Evolutionary conservation across 192 early-diverging fungal species (phyloP).

Genomic region (Backusella morwellensis): DNA sequence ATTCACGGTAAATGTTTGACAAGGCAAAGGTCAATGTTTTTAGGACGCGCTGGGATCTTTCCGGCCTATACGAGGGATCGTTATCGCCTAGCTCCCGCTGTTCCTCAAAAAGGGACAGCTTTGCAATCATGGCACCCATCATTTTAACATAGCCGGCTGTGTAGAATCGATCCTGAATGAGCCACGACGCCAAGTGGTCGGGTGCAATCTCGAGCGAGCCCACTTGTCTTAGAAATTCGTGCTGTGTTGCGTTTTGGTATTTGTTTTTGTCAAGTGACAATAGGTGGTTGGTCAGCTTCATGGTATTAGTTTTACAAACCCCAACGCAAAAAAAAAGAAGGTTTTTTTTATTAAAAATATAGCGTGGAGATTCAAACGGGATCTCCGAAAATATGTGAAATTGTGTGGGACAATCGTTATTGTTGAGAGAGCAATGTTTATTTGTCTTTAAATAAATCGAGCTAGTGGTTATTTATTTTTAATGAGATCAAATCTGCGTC

Average conservation of each 20-base stretch:
- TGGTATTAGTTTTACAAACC: not conserved
- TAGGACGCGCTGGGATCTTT: not conserved
- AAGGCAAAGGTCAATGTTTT: constrained; percentile 22
- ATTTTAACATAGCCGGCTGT: constrained; percentile 22
- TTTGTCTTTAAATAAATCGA: not conserved
- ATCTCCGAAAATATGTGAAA: constrained; percentile 2
- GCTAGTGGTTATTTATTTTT: not conserved
- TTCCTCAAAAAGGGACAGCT: not conserved
- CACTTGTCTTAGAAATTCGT: constrained; percentile 16
- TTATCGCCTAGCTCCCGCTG: not conserved
- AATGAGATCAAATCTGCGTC: not conserved
- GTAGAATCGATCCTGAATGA: constrained; percentile 24
- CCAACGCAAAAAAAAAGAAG: not conserved
- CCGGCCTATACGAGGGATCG: not conserved
- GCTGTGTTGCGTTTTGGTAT: constrained; percentile 22
- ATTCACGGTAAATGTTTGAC: constrained; percentile 23
- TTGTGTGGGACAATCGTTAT: not conserved
- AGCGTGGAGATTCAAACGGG: not conserved
- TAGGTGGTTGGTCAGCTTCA: constrained; percentile 20
- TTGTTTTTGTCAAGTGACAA: constrained; percentile 17
- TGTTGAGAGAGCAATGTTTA: not conserved
- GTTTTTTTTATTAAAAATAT: not conserved
- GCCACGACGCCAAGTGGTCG: constrained; percentile 12
- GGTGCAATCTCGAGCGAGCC: constrained; percentile 13
- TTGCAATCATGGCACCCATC: constrained; percentile 18